Base-by-base conservation (phyloP, 164 flowering plant species). In the Hamamelis virginiana region DNA sequence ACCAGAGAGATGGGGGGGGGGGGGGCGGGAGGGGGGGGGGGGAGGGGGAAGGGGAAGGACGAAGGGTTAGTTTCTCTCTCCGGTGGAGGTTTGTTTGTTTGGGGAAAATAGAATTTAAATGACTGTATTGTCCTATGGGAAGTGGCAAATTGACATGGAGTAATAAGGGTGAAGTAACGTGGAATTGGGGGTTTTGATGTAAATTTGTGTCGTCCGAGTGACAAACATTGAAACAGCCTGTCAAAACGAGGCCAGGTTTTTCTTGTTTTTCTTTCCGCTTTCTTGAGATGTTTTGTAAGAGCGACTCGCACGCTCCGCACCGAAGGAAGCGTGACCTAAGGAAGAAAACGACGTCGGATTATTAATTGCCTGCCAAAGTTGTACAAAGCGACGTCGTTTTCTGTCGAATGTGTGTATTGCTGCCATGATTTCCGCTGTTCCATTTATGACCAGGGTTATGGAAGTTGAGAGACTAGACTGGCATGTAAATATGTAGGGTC, bases 91-190 rank as follows among this genome's bases (percentile, higher is more conserved):
- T 38, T 9, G 6, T 25, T 47, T 23, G 4, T 21, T 59, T 45
- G 46, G 47, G 4, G 38, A 26, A n/a, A 19, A 38, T 45, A 16
- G 45, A 15, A 22, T 5, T 25, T 41, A 43, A 62, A 61, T 62
- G 44, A 72, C 73, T 0, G 3, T 38, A 18, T 22, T 68, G 18
- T 59, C 79, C 75, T 68, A 48, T n/a, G 0, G 13, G 16, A 19
- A 22, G 6, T 19, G 14, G 28, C n/a, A n/a, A n/a, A n/a, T n/a
- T n/a, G n/a, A n/a, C n/a, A n/a, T 10, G 19, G n/a, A 45, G 21
- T 25, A 3, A 8, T 43, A 19, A 18, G 8, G 43, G 9, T 18
- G 10, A 11, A 8, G 51, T 8, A 5, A 33, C 21, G 12, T 50
- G 18, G 45, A 16, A 19, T 26, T 14, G 10, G 25, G 22, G 53